A percentile compares a stretch with the other conserved stretches of the same genome.
phyloP scores from a whole-genome alignment of 371 early-diverging fungal genomes.

The Capillidium heterosporum region DNA sequence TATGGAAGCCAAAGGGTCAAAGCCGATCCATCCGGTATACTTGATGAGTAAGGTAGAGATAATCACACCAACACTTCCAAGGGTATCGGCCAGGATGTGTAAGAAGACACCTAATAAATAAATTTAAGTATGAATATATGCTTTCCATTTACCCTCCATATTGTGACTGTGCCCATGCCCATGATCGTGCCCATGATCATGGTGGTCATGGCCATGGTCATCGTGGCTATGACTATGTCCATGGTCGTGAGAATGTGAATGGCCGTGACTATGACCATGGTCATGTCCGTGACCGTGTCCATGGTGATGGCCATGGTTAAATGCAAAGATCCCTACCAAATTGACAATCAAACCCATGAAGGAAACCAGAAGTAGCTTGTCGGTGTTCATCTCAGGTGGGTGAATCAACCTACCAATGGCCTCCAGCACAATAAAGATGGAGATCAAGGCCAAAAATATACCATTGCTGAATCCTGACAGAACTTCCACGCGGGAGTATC shows the following conservation, averaged over 20 bases:
- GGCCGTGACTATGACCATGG: slow-evolving; percentile 16
- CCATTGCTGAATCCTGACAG: slow-evolving; percentile 85
- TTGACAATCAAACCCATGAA: slow-evolving; percentile 84
- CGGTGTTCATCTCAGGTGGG: slow-evolving; percentile 75
- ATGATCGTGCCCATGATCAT: slow-evolving; percentile 21
- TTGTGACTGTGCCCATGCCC: slow-evolving; percentile 45
- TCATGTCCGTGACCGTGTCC: slow-evolving; percentile 32
- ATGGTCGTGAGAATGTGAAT: slow-evolving; percentile 26
- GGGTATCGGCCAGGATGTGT: slow-evolving; percentile 87
- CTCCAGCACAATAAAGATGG: slow-evolving; percentile 73
- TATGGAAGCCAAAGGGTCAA: slow-evolving; percentile 89
- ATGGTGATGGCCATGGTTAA: slow-evolving; percentile 65
- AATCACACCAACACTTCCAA: slow-evolving; percentile 91
- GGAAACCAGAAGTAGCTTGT: slow-evolving; percentile 65
- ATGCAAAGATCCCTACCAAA: slow-evolving; percentile 78
- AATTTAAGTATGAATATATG: background rate
- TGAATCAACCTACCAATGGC: slow-evolving; percentile 69
- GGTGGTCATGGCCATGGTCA: slow-evolving; percentile 26
- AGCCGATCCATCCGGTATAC: slow-evolving; percentile 82
- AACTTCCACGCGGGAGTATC: slow-evolving; percentile 76
- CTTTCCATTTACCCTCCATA: slow-evolving; percentile 6
- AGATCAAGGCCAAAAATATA: slow-evolving; percentile 70
- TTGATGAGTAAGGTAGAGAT: slow-evolving; percentile 76
- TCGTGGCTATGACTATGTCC: slow-evolving; percentile 11
- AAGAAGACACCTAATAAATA: slow-evolving; percentile 59